phyloP scores from a whole-genome alignment of 1,284 basidiomycete species.

The Vanrija sp. region DNA sequence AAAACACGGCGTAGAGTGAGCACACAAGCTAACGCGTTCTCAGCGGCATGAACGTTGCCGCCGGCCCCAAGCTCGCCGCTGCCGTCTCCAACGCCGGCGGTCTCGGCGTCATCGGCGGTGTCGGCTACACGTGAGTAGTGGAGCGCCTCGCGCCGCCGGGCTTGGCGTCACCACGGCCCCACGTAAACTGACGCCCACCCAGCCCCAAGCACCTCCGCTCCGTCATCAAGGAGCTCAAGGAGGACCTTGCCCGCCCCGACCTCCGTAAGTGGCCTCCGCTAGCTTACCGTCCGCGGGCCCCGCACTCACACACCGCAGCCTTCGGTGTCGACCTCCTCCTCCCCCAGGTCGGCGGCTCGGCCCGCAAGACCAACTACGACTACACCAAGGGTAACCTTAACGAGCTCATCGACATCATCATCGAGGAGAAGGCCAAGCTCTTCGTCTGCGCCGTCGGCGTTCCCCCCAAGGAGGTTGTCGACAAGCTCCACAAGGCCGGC shows the following conservation, averaged over 20 bases:
- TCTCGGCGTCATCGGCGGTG: slow-evolving; percentile 79
- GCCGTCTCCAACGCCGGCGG: slow-evolving; percentile 74
- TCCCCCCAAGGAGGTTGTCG: slow-evolving; percentile 70
- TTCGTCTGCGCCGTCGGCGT: slow-evolving; percentile 80
- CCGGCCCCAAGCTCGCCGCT: slow-evolving; percentile 77
- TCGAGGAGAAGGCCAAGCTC: slow-evolving; percentile 73
- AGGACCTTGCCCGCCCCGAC: slow-evolving; percentile 52
- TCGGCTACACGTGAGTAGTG: slow-evolving; percentile 64
- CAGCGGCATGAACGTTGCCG: slow-evolving; percentile 77
- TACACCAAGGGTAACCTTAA: slow-evolving; percentile 64
- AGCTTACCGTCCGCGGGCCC: background rate
- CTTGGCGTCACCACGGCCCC: background rate
- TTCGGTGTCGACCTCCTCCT: slow-evolving; percentile 84
- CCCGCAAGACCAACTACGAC: slow-evolving; percentile 71
- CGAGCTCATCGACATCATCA: slow-evolving; percentile 78
- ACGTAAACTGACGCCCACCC: background rate
- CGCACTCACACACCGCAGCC: slow-evolving; percentile 51
- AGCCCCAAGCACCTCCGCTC: slow-evolving; percentile 47
- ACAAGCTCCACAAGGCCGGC: slow-evolving; percentile 71
- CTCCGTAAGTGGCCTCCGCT: no score
- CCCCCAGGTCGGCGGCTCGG: slow-evolving; percentile 73
- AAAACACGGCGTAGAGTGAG: background rate
- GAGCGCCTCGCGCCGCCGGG: background rate
- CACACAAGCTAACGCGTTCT: background rate
- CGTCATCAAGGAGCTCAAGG: slow-evolving; percentile 71